These are phyloP conservation scores for Akanthomyces lecanii DNA, from an alignment of 2,329 filamentous ascomycete species.

Conservation along the genomic window DNA sequence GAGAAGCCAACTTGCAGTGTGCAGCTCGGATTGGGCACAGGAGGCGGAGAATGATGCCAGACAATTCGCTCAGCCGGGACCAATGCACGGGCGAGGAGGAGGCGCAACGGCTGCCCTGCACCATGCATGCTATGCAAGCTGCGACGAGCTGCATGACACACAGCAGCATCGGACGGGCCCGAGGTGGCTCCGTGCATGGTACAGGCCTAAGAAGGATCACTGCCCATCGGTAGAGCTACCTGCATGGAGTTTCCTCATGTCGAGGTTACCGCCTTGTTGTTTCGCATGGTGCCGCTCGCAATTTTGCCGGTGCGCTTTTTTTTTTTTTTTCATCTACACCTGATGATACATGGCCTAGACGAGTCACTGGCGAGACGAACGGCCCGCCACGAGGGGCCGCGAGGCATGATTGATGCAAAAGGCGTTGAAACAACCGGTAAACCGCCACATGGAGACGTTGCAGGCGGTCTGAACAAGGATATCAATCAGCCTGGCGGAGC, in stretches of 20 bases:
- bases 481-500: neutral
- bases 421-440: neutral
- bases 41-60: neutral
- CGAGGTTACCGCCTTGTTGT: neutral
- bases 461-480: neutral
- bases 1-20: no score
- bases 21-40: no score
- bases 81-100: no score
- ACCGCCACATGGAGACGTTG: neutral
- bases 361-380: no score
- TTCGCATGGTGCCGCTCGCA: neutral
- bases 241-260: no score
- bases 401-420: neutral
- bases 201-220: neutral
- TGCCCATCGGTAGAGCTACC: no score
- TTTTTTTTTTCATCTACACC: no score
- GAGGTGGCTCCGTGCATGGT: neutral
- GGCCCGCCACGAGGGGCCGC: no score
- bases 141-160: neutral
- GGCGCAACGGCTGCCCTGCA: neutral
- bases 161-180: neutral
- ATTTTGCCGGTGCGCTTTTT: neutral
- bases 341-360: no score
- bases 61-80: neutral
- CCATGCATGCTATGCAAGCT: neutral